Percentiles rank a stretch among this genome's conserved stretches.
phyloP scores from a whole-genome alignment of 495 filamentous ascomycete genomes.

The Cetradonia linearis region DNA sequence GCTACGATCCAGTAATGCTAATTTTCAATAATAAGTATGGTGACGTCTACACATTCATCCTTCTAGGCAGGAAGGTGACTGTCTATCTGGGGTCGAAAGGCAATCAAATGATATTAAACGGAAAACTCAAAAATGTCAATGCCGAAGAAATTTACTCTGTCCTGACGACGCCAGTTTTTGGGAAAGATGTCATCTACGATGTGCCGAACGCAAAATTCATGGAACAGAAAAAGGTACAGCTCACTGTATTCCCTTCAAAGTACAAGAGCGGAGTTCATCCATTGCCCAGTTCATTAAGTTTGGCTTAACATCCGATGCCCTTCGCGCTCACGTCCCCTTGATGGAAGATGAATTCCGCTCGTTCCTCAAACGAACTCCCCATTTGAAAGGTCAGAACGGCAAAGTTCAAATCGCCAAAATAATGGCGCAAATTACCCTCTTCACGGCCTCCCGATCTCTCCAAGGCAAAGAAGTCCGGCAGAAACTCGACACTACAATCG shows the following conservation, averaged over 20 bases:
- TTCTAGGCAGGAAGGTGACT: conserved; percentile 65
- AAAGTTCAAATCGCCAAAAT: conserved; percentile 51
- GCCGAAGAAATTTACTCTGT: conserved; percentile 76
- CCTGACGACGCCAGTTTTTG: conserved; percentile 78
- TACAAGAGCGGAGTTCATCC: conserved; percentile 1
- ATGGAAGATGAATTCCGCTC: conserved; percentile 63
- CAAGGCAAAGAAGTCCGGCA: conserved; percentile 74
- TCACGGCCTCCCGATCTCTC: conserved; percentile 68
- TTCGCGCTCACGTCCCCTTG: conserved; percentile 66
- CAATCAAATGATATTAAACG: conserved; percentile 81
- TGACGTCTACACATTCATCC: conserved; percentile 69
- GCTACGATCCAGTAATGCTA: not conserved
- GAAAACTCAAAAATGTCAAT: conserved; percentile 68
- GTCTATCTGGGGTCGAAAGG: conserved; percentile 68
- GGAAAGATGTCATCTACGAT: conserved; percentile 77
- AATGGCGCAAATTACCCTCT: conserved; percentile 79
- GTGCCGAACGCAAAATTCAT: conserved; percentile 77
- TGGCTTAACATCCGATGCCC: conserved; percentile 64
- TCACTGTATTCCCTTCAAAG: not conserved
- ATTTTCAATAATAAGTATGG: conserved; percentile 48
- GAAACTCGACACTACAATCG: conserved; percentile 63
- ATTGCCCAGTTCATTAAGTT: conserved; percentile 65
- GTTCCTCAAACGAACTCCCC: conserved; percentile 53
- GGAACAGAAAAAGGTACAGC: conserved; percentile 60
- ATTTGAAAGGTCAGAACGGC: conserved; percentile 60